These are phyloP conservation scores for Strobilomyces echinocephalus DNA, from an alignment of 768 basidiomycete species.

Conservation along the genomic window DNA sequence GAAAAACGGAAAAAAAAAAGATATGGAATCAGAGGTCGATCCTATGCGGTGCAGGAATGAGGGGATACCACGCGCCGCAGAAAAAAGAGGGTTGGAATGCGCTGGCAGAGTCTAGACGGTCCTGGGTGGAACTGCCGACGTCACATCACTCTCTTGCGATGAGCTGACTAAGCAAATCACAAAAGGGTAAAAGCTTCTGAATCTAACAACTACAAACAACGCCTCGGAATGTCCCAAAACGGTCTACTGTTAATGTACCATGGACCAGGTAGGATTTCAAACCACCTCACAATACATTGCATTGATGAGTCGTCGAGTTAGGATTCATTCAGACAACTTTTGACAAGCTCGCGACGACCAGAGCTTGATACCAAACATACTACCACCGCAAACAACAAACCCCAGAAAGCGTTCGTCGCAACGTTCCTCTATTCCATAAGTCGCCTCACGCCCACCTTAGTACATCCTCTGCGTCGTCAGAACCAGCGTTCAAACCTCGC, in stretches of 20 bases:
- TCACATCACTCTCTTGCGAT: neutral
- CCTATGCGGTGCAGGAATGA: neutral
- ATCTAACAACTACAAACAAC: conserved; percentile 30
- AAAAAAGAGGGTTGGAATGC: neutral
- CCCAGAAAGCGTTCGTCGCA: conserved; percentile 18
- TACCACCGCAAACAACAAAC: neutral
- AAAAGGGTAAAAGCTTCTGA: conserved; percentile 20
- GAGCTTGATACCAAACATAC: conserved; percentile 11
- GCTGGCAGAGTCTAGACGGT: conserved; percentile 9
- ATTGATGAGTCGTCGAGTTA: conserved; percentile 21
- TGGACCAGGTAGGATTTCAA: conserved; percentile 26
- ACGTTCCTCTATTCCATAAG: neutral
- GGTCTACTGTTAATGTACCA: conserved; percentile 1
- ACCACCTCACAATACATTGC: neutral
- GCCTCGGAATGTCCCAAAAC: neutral
- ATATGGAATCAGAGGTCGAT: conserved; percentile 1
- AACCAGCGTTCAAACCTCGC: conserved; percentile 76
- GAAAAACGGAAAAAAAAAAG: conserved; percentile 1
- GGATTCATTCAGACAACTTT: conserved; percentile 58
- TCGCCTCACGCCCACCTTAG: conserved; percentile 23
- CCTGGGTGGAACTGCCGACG: neutral
- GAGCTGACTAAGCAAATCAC: conserved; percentile 4
- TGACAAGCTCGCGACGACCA: conserved; percentile 33
- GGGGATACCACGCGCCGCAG: neutral
- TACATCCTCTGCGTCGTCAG: conserved; percentile 45